Conservation (phyloP, 768 basidiomycete genomes). For the Leucocoprinus birnbaumii region DNA sequence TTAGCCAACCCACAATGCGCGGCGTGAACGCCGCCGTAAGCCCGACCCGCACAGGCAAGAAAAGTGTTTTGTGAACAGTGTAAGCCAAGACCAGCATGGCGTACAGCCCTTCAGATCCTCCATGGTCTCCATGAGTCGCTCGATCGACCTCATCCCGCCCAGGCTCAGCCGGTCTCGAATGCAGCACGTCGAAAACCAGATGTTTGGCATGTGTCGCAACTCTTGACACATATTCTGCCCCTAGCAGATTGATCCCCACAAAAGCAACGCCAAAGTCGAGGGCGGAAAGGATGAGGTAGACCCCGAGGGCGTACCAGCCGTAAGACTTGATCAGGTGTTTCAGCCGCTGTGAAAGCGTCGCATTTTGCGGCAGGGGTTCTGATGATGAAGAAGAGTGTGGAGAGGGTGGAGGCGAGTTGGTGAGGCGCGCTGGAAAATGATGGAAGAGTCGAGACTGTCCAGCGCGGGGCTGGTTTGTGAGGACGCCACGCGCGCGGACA, state of each 20-base stretch:
- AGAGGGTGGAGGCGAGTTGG: conserved; percentile 14
- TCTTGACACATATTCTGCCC: conserved; percentile 84
- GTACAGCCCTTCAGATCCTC: conserved; percentile 74
- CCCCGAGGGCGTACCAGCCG: conserved; percentile 93
- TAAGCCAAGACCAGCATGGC: conserved; percentile 94
- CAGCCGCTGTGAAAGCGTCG: conserved; percentile 65
- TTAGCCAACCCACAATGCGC: conserved; percentile 80
- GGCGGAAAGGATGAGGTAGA: conserved; percentile 72
- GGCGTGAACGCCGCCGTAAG: conserved; percentile 87
- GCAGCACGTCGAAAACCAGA: conserved; percentile 39
- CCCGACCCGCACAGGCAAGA: conserved; percentile 86
- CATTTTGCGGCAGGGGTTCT: conserved; percentile 41
- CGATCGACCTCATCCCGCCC: conserved; percentile 62
- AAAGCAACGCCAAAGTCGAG: conserved; percentile 88
- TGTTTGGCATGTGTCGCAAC: conserved; percentile 59
- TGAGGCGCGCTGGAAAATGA: conserved; percentile 12
- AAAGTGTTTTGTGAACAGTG: conserved; percentile 92
- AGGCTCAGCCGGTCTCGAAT: conserved; percentile 58
- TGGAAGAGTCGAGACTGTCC: conserved; percentile 8
- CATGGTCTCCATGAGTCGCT: conserved; percentile 24
- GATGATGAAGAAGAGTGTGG: conserved; percentile 5
- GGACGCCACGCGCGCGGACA: not conserved
- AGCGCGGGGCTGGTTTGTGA: conserved; percentile 11
- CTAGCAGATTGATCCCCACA: conserved; percentile 78
- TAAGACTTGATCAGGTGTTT: conserved; percentile 87